Evolutionary conservation across 2,329 filamentous ascomycete species (phyloP).

Genomic region (Pseudocercospora eumusae): DNA sequence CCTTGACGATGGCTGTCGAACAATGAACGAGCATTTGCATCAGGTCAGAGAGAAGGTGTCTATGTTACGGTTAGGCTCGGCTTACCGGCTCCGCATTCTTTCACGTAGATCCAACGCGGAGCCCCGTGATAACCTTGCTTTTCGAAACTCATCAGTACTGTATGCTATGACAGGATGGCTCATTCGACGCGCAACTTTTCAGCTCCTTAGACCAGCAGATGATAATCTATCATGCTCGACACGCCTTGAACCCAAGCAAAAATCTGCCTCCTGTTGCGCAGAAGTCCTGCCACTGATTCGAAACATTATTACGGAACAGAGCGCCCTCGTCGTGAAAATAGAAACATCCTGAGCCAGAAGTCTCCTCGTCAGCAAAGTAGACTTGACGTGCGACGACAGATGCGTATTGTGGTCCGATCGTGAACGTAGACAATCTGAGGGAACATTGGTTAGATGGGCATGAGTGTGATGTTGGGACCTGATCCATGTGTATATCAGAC

Average conservation of each 20-base stretch:
- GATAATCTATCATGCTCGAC: neutral
- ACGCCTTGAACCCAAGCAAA: neutral
- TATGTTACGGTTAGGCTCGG: slow-evolving; percentile 2
- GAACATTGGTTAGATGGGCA: neutral
- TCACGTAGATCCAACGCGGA: slow-evolving; percentile 3
- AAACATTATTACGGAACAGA: neutral
- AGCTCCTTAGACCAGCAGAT: neutral
- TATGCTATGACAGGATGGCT: neutral
- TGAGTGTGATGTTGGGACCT: neutral
- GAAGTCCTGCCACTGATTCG: neutral
- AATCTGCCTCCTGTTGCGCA: neutral
- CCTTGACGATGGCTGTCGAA: neutral
- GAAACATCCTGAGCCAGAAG: neutral
- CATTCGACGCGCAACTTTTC: neutral
- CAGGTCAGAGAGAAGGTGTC: neutral
- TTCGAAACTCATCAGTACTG: neutral
- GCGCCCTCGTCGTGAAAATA: neutral
- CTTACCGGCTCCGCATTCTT: slow-evolving; percentile 6
- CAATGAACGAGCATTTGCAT: neutral
- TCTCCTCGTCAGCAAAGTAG: too few relatives aligned
- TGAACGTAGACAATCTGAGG: neutral
- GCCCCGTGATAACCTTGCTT: neutral
- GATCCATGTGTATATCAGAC: neutral
- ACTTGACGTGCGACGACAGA: neutral
- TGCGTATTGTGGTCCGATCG: neutral